Evolutionary conservation across 164 flowering plant genomes (phyloP), one percentile per base, ranked within the genome.

Genomic region (Brasenia schreberi): DNA sequence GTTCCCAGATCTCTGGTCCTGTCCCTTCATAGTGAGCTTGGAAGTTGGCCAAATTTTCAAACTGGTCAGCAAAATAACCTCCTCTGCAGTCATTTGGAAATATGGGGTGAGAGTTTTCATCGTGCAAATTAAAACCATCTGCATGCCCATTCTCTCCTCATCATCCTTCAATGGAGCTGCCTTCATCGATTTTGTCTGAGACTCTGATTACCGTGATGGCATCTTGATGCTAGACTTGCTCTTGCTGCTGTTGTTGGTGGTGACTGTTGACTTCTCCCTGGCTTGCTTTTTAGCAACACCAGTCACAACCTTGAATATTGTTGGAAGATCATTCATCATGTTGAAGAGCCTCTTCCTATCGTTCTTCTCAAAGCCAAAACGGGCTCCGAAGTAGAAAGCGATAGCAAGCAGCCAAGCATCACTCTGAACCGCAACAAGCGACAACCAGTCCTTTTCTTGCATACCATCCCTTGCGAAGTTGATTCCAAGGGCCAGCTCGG

Each of bases 21-120:
- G 97, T 92, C 65, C 94, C 96, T 63, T 92, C 94, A 75, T 87
- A 92, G 69, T 95, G 99, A 19, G 97, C 85, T 45, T 92, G 77
- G 65, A 78, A 95, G 71, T 95, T 95, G 66, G 99, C 99, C 44
- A 92, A 76, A 74, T 90, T 94, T 74, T 94, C 98, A 79, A 94
- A 94, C 70, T 91, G 98, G 77, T 95, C 99, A 9, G 97, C 99
- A 76, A 95, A 95, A 76, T 84, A 95, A 23, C 97, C 99, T 58
- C 97, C 96, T 69, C 74, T 86, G 66, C 84, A 84, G 62, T 82
- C 69, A 62, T 43, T 62, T 45, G 80, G 62, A 67, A 79, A 76
- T 18, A 65, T 59, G 12, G 77, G 66, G 65, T 61, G 23, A 19
- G 70, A 64, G 53, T 68, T 80, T 63, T 58, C 82, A 49, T 58